A percentile compares a stretch with the other conserved stretches of the same genome.
Evolutionary conservation across 169 alveolate genomes (phyloP).

Genomic region (Pseudocohnilembus persalinus): DNA sequence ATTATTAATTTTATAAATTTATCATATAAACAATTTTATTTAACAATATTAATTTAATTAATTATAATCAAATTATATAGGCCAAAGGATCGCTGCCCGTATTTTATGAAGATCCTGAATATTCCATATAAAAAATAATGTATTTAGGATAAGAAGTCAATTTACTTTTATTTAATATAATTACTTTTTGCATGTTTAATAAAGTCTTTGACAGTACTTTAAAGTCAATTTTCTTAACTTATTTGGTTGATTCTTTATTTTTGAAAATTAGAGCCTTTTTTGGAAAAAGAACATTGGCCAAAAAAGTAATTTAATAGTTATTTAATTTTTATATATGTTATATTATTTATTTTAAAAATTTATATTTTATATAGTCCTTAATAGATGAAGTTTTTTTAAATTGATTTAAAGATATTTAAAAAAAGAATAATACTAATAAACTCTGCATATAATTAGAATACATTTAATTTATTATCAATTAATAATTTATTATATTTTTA

Average conservation of each 20-base stretch:
- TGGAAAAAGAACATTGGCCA: constrained; percentile 62
- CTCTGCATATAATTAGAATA: no score
- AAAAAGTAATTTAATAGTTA: constrained; percentile 26
- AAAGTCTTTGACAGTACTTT: constrained; percentile 32
- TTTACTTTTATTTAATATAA: constrained; percentile 56
- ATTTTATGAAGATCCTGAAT: constrained; percentile 60
- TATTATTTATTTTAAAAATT: no score
- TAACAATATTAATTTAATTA: constrained; percentile 41
- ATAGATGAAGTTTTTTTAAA: constrained; percentile 63
- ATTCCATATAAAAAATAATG: constrained; percentile 45
- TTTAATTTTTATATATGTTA: no score
- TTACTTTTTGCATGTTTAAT: constrained; percentile 49
- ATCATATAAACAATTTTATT: constrained; percentile 26
- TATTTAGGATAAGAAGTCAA: constrained; percentile 67
- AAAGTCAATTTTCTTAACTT: constrained; percentile 52
- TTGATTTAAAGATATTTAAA: constrained; percentile 18
- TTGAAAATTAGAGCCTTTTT: constrained; percentile 45
- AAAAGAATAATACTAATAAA: background rate
- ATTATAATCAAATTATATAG: constrained; percentile 46
- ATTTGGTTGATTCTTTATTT: constrained; percentile 40
- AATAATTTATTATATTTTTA: no score
- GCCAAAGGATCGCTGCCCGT: constrained; percentile 42
- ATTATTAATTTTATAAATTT: constrained; percentile 27
- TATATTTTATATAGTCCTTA: constrained; percentile 20
- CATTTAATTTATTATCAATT: no score